Percentiles rank a stretch among this genome's conserved stretches.
These are phyloP conservation scores for Jatropha curcas DNA, from an alignment of 345 rosid genomes.

Conservation along the genomic window DNA sequence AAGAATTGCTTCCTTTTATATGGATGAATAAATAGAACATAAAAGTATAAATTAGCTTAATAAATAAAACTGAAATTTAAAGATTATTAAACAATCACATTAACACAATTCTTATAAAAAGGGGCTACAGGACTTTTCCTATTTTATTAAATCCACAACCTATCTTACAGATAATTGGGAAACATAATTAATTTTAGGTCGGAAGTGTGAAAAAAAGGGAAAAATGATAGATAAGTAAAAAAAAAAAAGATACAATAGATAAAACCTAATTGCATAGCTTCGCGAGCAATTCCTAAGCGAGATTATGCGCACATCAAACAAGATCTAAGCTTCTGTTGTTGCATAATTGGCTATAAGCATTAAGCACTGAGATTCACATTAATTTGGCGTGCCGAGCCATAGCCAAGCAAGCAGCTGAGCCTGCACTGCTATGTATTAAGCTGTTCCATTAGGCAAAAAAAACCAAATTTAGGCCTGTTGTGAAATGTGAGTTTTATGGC, in stretches of 20 bases:
- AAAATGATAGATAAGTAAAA: no score
- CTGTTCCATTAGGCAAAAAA: constrained; percentile 75
- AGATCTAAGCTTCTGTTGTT: constrained; percentile 77
- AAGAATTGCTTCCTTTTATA: no score
- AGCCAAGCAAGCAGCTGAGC: constrained; percentile 68
- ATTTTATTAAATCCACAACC: background rate
- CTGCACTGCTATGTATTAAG: constrained; percentile 78
- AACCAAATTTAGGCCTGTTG: constrained; percentile 50
- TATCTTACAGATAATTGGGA: background rate
- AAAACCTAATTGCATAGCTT: constrained; percentile 60
- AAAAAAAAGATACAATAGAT: no score
- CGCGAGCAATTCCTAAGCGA: constrained; percentile 76
- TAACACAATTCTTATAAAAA: no score
- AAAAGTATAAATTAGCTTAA: no score
- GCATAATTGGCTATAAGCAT: constrained; percentile 85
- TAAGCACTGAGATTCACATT: constrained; percentile 67
- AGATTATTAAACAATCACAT: no score
- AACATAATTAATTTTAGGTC: background rate
- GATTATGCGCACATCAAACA: constrained; percentile 78
- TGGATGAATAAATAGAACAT: no score
- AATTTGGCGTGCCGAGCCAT: constrained; percentile 73
- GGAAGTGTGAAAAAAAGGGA: no score
- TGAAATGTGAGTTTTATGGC: constrained; percentile 54
- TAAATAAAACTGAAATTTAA: no score
- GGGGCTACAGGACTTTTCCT: constrained; percentile 10